Conservation (phyloP, 2,329 filamentous ascomycete genomes). For the Blastomyces parvus region DNA sequence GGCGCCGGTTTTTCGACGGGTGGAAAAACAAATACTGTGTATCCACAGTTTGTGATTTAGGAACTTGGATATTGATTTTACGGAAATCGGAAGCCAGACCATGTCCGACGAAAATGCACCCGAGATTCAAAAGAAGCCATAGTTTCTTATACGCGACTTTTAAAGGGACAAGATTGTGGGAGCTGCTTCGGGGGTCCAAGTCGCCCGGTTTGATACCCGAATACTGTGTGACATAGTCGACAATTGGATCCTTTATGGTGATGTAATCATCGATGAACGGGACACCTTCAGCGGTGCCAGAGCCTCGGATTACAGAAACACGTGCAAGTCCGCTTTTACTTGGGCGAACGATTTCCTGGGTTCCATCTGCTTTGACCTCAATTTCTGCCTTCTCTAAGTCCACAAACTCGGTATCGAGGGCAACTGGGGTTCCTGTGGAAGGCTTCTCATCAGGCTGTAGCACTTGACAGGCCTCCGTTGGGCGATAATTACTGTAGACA, state of each 20-base stretch:
- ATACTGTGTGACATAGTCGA: conserved; percentile 91
- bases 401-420: conserved; percentile 94
- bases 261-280: conserved; percentile 99
- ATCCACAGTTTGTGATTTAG: conserved; percentile 81
- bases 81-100: conserved; percentile 92
- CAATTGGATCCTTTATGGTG: conserved; percentile 75
- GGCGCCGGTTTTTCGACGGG: conserved; percentile 67
- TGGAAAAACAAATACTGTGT: conserved; percentile 89
- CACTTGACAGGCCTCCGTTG: conserved; percentile 32
- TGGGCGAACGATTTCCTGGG: conserved; percentile 81
- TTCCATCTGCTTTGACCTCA: conserved; percentile 89
- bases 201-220: conserved; percentile 84
- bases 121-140: conserved; percentile 90
- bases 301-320: conserved; percentile 77
- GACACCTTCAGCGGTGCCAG: conserved; percentile 63
- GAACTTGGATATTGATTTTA: conserved; percentile 95
- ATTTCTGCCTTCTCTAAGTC: conserved; percentile 87
- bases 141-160: conserved; percentile 97
- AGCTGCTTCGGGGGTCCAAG: conserved; percentile 65
- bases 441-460: conserved; percentile 53
- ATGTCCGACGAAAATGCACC: conserved; percentile 88
- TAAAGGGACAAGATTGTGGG: conserved; percentile 73
- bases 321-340: conserved; percentile 86
- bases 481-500: conserved; percentile 25
- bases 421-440: conserved; percentile 63